A percentile compares a stretch with the other conserved stretches of the same genome.
Evolutionary conservation across 1,284 basidiomycete genomes (phyloP).

Genomic region (Pseudozyma sp.): DNA sequence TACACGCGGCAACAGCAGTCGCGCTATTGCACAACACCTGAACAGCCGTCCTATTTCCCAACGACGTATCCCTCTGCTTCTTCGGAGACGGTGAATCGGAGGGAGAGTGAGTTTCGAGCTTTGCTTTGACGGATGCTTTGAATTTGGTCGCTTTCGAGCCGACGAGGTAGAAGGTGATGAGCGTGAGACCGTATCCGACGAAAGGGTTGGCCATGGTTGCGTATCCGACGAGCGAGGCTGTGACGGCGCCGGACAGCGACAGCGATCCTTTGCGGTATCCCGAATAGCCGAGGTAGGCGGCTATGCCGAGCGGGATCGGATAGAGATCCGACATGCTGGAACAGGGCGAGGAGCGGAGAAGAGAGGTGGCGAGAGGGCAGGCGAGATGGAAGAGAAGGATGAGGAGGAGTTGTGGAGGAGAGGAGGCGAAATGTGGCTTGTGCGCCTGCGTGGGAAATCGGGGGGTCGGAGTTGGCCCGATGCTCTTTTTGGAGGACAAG

Average conservation of each 20-base stretch:
- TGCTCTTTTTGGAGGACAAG: background rate
- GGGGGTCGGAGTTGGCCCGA: background rate
- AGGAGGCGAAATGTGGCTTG: background rate
- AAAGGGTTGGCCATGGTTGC: conserved; percentile 58
- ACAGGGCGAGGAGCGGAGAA: background rate
- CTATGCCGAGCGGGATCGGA: conserved; percentile 30
- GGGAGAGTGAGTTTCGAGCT: conserved; percentile 73
- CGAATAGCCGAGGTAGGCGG: conserved; percentile 31
- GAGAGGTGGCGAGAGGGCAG: background rate
- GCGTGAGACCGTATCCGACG: conserved; percentile 50
- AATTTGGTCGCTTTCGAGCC: conserved; percentile 86
- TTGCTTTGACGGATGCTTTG: conserved; percentile 75
- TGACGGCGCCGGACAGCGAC: conserved; percentile 49
- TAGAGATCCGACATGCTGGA: conserved; percentile 15
- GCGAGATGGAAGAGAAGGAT: background rate
- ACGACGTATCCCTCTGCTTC: conserved; percentile 22
- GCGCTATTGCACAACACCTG: conserved; percentile 60
- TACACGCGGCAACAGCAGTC: conserved; percentile 22
- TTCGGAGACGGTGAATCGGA: background rate
- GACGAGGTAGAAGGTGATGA: conserved; percentile 73
- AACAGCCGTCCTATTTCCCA: conserved; percentile 48
- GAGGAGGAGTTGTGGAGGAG: background rate
- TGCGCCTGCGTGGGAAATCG: background rate
- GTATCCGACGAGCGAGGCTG: conserved; percentile 56
- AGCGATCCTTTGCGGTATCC: conserved; percentile 60